Conservation (phyloP, 2,329 filamentous ascomycete species). For the Diaporthe australafricana region DNA sequence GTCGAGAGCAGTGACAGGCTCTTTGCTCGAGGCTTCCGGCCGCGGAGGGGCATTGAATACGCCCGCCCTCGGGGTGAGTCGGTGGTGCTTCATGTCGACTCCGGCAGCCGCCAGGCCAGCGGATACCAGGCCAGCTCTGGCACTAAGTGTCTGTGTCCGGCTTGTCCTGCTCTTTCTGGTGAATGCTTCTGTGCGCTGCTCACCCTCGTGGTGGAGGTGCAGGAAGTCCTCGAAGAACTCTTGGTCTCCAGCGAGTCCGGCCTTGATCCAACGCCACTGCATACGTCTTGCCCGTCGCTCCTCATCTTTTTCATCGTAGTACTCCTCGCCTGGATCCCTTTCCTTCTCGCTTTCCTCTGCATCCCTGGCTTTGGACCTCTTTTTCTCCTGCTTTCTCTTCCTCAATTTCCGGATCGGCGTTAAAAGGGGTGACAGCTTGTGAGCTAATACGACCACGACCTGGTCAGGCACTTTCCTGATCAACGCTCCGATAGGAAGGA, state of each 20-base stretch:
- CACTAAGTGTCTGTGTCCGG: neutral
- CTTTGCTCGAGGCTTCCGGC: neutral
- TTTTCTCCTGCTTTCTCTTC: conserved; percentile 5
- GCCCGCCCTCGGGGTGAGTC: conserved; percentile 10
- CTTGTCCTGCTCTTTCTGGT: conserved; percentile 11
- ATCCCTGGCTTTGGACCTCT: neutral
- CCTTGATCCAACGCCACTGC: conserved; percentile 25
- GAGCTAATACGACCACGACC: conserved; percentile 1
- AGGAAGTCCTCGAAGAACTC: conserved; percentile 21
- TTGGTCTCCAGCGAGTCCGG: conserved; percentile 14
- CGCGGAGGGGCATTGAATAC: neutral
- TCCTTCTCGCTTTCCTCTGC: neutral
- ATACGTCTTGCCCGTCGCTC: conserved; percentile 20
- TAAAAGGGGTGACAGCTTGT: conserved; percentile 6
- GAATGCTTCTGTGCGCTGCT: neutral
- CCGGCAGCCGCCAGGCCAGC: conserved; percentile 17
- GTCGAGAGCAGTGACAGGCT: neutral
- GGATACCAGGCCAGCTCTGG: conserved; percentile 3
- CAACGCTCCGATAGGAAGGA: conserved; percentile 52
- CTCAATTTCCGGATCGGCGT: neutral
- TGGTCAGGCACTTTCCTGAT: conserved; percentile 13
- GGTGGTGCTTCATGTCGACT: conserved; percentile 16
- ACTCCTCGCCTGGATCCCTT: neutral
- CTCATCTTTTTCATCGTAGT: conserved; percentile 21
- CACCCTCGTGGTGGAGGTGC: conserved; percentile 5